Evolutionary conservation across 345 rosid genomes (phyloP).

Genomic region (Pelargonium nanum): DNA sequence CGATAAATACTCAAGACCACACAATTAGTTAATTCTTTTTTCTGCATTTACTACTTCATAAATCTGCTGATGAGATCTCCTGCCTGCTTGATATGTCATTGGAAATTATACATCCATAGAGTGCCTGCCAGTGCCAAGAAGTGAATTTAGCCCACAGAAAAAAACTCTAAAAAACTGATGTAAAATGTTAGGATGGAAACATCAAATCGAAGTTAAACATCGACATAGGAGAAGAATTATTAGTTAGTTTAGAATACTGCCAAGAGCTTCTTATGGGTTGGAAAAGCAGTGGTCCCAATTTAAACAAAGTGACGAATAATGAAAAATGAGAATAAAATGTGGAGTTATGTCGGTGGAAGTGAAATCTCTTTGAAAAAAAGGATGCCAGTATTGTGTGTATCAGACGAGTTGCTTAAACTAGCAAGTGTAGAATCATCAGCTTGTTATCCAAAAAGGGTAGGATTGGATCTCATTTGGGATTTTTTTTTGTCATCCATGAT

Average conservation of each 20-base stretch:
- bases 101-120: background rate
- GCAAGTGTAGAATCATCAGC: background rate
- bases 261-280: background rate
- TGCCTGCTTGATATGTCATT: background rate
- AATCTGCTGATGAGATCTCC: background rate
- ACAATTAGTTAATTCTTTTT: too few relatives aligned
- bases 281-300: background rate
- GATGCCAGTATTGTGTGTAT: too few relatives aligned
- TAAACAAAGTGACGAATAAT: background rate
- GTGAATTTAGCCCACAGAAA: background rate
- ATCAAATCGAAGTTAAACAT: background rate
- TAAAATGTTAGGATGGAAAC: too few relatives aligned
- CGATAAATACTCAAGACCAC: too few relatives aligned
- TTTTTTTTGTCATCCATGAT: background rate
- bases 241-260: background rate
- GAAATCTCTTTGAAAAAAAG: too few relatives aligned
- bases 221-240: background rate
- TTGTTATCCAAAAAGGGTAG: constrained; percentile 1
- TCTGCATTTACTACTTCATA: background rate
- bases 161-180: background rate
- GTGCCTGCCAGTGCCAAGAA: background rate
- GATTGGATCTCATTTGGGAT: constrained; percentile 1
- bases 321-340: too few relatives aligned
- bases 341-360: background rate
- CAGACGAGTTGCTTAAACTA: too few relatives aligned